These are phyloP conservation scores for Flaveria trinervia DNA, from an alignment of 129 eudicot genomes.

Conservation along the genomic window DNA sequence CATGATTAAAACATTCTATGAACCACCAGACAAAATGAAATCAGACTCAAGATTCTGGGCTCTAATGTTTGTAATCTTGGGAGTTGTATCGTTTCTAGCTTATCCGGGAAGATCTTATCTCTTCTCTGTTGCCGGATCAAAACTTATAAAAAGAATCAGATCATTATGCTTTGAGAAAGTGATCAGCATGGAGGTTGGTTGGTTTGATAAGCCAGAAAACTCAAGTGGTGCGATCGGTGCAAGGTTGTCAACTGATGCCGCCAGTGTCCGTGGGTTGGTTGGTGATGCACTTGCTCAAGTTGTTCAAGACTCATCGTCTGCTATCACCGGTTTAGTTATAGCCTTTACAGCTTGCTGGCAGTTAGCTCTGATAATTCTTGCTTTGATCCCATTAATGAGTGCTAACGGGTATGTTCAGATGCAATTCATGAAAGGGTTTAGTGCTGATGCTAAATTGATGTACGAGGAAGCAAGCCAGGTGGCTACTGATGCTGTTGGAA, in stretches of 20 bases:
- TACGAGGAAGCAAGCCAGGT: slow-evolving; percentile 94
- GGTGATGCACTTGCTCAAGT: slow-evolving; percentile 80
- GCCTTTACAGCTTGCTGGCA: slow-evolving; percentile 86
- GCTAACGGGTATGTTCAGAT: slow-evolving; percentile 64
- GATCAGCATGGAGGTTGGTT: slow-evolving; percentile 76
- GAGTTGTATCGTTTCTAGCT: slow-evolving; percentile 56
- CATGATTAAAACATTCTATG: slow-evolving; percentile 60
- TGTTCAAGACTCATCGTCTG: slow-evolving; percentile 66
- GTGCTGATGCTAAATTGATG: slow-evolving; percentile 90
- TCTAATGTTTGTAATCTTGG: slow-evolving; percentile 60
- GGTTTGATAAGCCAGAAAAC: slow-evolving; percentile 81
- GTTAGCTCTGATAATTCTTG: slow-evolving; percentile 70
- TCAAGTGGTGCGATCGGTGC: slow-evolving; percentile 89
- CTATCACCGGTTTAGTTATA: slow-evolving; percentile 51
- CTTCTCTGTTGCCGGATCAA: slow-evolving; percentile 77
- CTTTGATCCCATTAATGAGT: slow-evolving; percentile 67
- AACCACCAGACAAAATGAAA: slow-evolving; percentile 53
- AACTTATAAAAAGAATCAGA: slow-evolving; percentile 63
- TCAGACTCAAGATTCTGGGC: slow-evolving; percentile 74
- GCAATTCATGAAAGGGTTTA: slow-evolving; percentile 81
- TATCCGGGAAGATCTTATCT: slow-evolving; percentile 65
- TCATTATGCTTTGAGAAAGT: slow-evolving; percentile 71
- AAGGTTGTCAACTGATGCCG: slow-evolving; percentile 78
- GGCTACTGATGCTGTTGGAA: slow-evolving; percentile 90
- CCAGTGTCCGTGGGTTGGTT: slow-evolving; percentile 68